Percentiles rank a stretch among this genome's conserved stretches.
Conservation (phyloP, 768 basidiomycete genomes). For the Boletus tylopilopsis region DNA sequence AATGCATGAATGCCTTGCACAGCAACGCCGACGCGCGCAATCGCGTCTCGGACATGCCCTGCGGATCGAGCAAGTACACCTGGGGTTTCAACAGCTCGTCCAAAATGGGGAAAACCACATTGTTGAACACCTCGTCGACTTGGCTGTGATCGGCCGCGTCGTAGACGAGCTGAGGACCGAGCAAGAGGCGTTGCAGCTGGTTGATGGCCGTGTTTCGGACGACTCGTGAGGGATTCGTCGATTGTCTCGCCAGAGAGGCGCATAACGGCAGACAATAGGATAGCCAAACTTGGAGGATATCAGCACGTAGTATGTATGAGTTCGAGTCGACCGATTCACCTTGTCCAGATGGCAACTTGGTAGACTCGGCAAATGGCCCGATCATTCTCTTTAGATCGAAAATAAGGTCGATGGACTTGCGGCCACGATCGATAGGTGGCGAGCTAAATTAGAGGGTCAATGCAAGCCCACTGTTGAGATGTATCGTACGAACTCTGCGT, state of each 20-base stretch:
- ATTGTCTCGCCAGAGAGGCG: conserved; percentile 71
- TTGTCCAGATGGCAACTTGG: conserved; percentile 36
- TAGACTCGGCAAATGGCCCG: conserved; percentile 50
- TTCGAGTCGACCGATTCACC: conserved; percentile 14
- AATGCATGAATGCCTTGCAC: conserved; percentile 95
- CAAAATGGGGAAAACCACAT: conserved; percentile 85
- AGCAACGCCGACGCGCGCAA: conserved; percentile 83
- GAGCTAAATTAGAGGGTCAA: conserved; percentile 44
- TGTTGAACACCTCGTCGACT: conserved; percentile 83
- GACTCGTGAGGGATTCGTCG: conserved; percentile 78
- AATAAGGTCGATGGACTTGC: conserved; percentile 77
- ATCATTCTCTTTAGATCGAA: conserved; percentile 69
- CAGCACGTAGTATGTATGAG: conserved; percentile 1
- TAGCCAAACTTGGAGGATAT: conserved; percentile 58
- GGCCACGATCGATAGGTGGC: conserved; percentile 73
- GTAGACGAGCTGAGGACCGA: conserved; percentile 68
- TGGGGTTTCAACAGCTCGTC: conserved; percentile 89
- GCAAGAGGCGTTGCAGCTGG: conserved; percentile 79
- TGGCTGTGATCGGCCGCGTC: conserved; percentile 56
- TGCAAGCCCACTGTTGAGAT: background rate
- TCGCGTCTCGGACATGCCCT: conserved; percentile 89
- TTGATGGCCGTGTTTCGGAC: conserved; percentile 78
- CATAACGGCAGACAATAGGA: conserved; percentile 73
- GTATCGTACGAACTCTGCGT: conserved; percentile 49
- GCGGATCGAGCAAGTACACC: conserved; percentile 71